A percentile compares a stretch with the other conserved stretches of the same genome.
These are phyloP conservation scores for Candida sakaeoensis DNA, from an alignment of 805 yeast species.

Conservation along the genomic window DNA sequence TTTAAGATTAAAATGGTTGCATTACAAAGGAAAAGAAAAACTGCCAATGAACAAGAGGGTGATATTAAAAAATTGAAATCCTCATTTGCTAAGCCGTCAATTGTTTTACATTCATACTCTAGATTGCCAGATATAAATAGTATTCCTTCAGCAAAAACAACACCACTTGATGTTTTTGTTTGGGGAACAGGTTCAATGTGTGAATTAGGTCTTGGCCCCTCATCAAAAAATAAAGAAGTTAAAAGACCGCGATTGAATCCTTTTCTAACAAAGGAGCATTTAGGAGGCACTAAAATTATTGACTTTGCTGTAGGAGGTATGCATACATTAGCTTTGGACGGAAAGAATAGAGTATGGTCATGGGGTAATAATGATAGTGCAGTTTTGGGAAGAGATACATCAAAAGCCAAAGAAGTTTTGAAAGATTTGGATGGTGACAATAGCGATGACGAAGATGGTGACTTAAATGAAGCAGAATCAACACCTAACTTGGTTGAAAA, in stretches of 20 bases:
- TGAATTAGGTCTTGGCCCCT: slow-evolving; percentile 96
- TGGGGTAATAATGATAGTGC: slow-evolving; percentile 98
- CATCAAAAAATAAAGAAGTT: slow-evolving; percentile 86
- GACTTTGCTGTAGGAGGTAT: slow-evolving; percentile 95
- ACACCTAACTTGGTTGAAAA: slow-evolving; percentile 79
- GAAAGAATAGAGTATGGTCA: slow-evolving; percentile 80
- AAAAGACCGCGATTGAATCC: slow-evolving; percentile 94
- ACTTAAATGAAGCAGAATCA: slow-evolving; percentile 82
- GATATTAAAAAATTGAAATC: slow-evolving; percentile 22
- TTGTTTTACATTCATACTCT: slow-evolving; percentile 47
- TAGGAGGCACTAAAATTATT: slow-evolving; percentile 60
- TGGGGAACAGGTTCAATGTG: slow-evolving; percentile 99
- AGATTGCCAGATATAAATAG: slow-evolving; percentile 44
- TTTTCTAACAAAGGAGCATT: slow-evolving; percentile 49
- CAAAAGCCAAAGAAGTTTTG: slow-evolving; percentile 55
- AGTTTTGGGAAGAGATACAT: slow-evolving; percentile 84
- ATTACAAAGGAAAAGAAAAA: slow-evolving; percentile 34
- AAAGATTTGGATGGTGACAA: slow-evolving; percentile 58
- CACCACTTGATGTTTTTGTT: slow-evolving; percentile 72
- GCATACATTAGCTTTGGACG: slow-evolving; percentile 83
- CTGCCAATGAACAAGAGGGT: slow-evolving; percentile 14
- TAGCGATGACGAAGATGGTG: slow-evolving; percentile 72
- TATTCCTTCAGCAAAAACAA: slow-evolving; percentile 33
- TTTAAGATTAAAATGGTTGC: slow-evolving; percentile 44
- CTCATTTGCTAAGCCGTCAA: slow-evolving; percentile 31